Evolutionary conservation across 2,329 filamentous ascomycete genomes (phyloP), one percentile per base, ranked within the genome.

Genomic region (Berkeleyomyces basicola): DNA sequence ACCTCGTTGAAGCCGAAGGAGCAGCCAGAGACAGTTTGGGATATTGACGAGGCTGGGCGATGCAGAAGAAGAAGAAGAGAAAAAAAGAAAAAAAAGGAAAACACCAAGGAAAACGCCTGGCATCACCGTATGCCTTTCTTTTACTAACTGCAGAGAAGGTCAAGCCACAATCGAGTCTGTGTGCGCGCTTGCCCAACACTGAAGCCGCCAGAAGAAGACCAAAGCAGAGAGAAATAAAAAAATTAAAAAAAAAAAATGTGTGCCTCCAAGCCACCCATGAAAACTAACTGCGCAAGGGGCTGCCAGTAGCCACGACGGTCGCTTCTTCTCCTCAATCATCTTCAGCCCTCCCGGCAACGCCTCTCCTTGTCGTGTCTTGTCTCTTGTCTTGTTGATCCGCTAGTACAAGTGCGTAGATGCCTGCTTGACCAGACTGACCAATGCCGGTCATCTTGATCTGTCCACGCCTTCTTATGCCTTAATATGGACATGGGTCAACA

Each of bases 1-100:
- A 10, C 51, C 39, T 55, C 51, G 51, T 55, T 55, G 51, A 55
- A 55, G 51, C 51, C 51, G 51, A 39, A 55, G 51, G 51, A 55
- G 51, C 36, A 36, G 51, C 51, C 36, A 11, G 23, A 36, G 11
- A 14, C 51, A n/a, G 7, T 7, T 7, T 39, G 11, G 11, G 11
- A 11, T 46, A 46, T 4, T 46, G 43, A n/a, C 7, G 16, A 7
- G 4, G 43, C 14, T 3, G 14, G 11, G 3, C 11, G 4, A 7
- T 2, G 4, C 43, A 46, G 11, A n/a, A n/a, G 43, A 46, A 46
- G 43, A 46, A n/a, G n/a, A 16, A 36, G 4, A 7, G n/a, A 37
- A 7, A 10, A 1, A 51, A 10, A 51, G 33, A 9, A 39, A 37
- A 2, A 10, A 55, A n/a, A 36, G 33, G 11, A 31, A n/a, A n/a